Percentiles rank a stretch among this genome's conserved stretches.
Conservation (phyloP, 2,329 filamentous ascomycete species). For the Calonectria leucothoes region DNA sequence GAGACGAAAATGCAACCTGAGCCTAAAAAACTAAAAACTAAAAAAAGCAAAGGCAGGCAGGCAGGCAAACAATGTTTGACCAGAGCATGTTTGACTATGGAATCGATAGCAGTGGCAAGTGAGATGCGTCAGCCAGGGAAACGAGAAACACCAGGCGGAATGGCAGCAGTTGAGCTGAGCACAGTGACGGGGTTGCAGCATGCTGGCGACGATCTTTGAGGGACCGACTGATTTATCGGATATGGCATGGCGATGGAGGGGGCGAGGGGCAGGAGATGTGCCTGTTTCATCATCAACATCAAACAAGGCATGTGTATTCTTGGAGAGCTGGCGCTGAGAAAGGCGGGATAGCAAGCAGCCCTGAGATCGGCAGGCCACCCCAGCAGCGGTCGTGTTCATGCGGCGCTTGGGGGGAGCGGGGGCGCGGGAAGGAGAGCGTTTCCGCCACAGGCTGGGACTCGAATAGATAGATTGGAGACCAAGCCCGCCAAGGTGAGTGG, state of each 20-base stretch:
- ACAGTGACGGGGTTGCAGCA: neutral
- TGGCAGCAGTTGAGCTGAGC: neutral
- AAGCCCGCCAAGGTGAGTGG: neutral
- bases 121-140: neutral
- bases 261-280: neutral
- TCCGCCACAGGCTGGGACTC: neutral
- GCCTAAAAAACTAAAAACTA: neutral
- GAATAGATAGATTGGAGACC: neutral
- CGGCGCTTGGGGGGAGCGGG: constrained; percentile 1
- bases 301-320: neutral
- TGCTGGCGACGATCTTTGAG: neutral
- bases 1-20: neutral
- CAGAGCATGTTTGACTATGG: too few relatives aligned
- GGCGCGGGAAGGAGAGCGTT: neutral
- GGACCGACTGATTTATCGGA: neutral
- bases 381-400: constrained; percentile 3
- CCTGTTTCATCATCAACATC: neutral
- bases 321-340: neutral
- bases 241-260: neutral
- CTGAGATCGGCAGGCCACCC: neutral
- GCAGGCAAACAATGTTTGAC: neutral
- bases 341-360: neutral
- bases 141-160: neutral
- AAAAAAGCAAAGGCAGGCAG: neutral
- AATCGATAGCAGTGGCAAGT: neutral